Evolutionary conservation across 2,329 filamentous ascomycete genomes (phyloP), one percentile per base, ranked within the genome.

Genomic region (Talaromyces sp.): DNA sequence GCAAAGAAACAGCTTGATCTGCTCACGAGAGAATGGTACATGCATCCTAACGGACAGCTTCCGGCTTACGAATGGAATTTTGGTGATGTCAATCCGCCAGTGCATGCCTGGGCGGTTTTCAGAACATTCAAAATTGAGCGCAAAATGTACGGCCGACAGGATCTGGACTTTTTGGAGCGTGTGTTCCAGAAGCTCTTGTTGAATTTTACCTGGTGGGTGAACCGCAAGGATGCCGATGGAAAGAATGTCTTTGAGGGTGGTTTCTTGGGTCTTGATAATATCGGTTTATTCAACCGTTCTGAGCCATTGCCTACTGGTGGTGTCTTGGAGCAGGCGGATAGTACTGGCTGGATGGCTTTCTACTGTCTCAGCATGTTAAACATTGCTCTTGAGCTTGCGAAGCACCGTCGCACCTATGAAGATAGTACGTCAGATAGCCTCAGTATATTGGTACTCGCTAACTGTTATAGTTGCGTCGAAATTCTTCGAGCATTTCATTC

Each of bases 141-240:
- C 70, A 98, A 98, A 81, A 87, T 98, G 83, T 98, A 97, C 72
- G 95, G 94, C 47, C 88, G 92, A 39, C 92, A 97, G 74, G 94
- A 98, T 75, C 83, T 97, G 37, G 95, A 98, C 78, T 98, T 97
- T 79, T 85, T 98, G 10, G 94, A 98, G 82, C 87, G 94, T 22
- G 93, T 97, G 4, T 98, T 98, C 82, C 95, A 98, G 75, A 98
- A 98, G 78, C 80, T 98, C 66, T 83, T 98, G 27, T 84, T 98
- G 68, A 98, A 98, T 81, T 98, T 98, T 77, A 98, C 95, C 3
- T 98, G 95, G 95, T 98, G 94, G 94, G 94, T 97, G 22, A 98
- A 98, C 76, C 90, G 94, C 66, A 98, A 98, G 79, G 94, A 98
- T 72, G 85, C 86, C 11, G 92, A 97, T 10, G 94, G 93, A 72